Conservation (phyloP, 345 rosid species). For the Limnanthes douglasii region DNA sequence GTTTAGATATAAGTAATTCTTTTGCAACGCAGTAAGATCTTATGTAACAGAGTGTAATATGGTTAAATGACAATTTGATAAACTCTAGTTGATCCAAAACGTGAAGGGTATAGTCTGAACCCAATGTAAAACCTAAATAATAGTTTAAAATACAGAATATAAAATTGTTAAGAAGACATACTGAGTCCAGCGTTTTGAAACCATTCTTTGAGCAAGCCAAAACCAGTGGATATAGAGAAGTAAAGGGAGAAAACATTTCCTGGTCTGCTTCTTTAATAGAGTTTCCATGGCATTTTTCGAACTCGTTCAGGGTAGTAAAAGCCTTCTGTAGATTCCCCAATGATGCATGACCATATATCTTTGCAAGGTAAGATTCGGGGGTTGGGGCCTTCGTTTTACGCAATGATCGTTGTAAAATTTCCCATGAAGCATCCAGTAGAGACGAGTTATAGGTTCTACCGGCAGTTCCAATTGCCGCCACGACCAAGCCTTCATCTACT, state of each 20-base stretch:
- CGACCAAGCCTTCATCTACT: conserved; percentile 74
- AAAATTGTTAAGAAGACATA: conserved; percentile 14
- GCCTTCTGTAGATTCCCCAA: conserved; percentile 68
- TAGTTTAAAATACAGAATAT: too few species aligned
- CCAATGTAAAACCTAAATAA: too few species aligned
- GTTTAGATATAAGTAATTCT: too few species aligned
- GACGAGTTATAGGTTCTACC: conserved; percentile 56
- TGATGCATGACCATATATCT: conserved; percentile 63
- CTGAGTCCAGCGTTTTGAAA: conserved; percentile 72
- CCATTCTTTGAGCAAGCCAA: conserved; percentile 80
- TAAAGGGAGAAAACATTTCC: conserved; percentile 83
- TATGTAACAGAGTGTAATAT: too few species aligned
- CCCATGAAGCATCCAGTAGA: conserved; percentile 80
- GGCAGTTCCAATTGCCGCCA: conserved; percentile 73
- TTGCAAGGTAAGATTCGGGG: conserved; percentile 62
- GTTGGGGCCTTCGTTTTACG: conserved; percentile 53
- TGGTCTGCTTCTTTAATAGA: conserved; percentile 22
- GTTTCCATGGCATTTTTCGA: conserved; percentile 47
- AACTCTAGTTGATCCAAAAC: too few species aligned
- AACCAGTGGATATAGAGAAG: conserved; percentile 62
- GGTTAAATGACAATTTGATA: too few species aligned
- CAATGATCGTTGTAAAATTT: conserved; percentile 48
- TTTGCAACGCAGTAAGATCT: too few species aligned
- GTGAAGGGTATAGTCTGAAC: too few species aligned
- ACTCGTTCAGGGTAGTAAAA: conserved; percentile 47